Evolutionary conservation across 1,284 basidiomycete genomes (phyloP), one percentile per base, ranked within the genome.

Genomic region (Inonotus obliquus): DNA sequence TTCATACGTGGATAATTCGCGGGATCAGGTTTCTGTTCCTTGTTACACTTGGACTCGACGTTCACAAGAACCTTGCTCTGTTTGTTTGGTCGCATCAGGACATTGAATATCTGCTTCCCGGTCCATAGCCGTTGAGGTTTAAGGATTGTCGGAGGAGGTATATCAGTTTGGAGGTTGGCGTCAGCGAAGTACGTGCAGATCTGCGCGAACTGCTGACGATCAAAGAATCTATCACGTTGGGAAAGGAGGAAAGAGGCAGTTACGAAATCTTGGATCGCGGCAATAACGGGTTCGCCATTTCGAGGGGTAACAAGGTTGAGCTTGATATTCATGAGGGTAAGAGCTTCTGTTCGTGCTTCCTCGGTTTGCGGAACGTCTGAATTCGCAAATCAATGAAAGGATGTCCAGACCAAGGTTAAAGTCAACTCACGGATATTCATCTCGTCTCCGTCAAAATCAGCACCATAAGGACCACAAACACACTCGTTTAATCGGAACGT

Each of bases 401-500:
- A 58, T 44, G 2, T 21, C 6, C n/a, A 52, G 11, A 48, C n/a
- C 13, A 4, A 55, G 13, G 52, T 27, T 10, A 19, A 54, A 13
- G 13, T 58, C 55, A 2, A 79, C 91, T 67, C 69, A 94, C 94
- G 96, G 70, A 99, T 81, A 75, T 99, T 99, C 97, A 99, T 99
- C 76, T 99, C 97, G 73, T 99, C 97, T 66, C 97, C 97, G 72
- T 99, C 97, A 70, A 99, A 99, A 78, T 99, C 97, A 59, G 97
- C 97, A 72, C 98, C 98, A 78, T 99, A 99, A 1, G 97, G 97
- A 57, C 94, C 96, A 76, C 97, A 99, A 9, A 97, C 97, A 84
- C 97, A 99, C 74, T 99, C 97, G 73, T 99, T 99, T 62, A 99
- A 79, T 54, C 97, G 86, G 79, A 99, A 98, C 1, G 97, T 95